Conservation (phyloP, 192 early-diverging fungal genomes). For the Coemansia sp. region DNA sequence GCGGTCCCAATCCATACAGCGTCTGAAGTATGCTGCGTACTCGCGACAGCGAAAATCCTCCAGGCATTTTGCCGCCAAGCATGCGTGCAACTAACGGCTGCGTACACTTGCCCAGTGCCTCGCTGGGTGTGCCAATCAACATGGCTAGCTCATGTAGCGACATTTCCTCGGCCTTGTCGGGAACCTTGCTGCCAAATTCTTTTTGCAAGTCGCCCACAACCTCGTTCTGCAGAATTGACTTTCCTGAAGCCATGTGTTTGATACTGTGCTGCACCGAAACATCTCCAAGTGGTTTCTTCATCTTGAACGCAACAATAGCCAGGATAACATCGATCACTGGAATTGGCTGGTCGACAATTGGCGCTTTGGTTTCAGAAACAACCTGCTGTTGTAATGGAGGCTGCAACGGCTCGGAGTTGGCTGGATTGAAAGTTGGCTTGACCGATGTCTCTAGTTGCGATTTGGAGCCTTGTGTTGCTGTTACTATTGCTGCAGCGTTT, state of each 20-base stretch:
- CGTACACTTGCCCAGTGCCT: slow-evolving; percentile 80
- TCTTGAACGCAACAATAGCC: slow-evolving; percentile 83
- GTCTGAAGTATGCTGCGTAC: slow-evolving; percentile 69
- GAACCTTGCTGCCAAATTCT: slow-evolving; percentile 82
- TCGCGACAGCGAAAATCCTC: slow-evolving; percentile 78
- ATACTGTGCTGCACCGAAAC: slow-evolving; percentile 69
- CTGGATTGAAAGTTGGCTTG: neutral
- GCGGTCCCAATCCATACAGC: slow-evolving; percentile 77
- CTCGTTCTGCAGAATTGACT: slow-evolving; percentile 95
- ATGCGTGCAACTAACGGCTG: slow-evolving; percentile 72
- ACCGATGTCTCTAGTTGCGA: neutral
- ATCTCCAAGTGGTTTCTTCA: slow-evolving; percentile 78
- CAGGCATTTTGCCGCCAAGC: slow-evolving; percentile 89
- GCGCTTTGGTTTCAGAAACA: neutral
- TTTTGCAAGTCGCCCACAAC: slow-evolving; percentile 92
- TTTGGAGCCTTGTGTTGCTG: neutral
- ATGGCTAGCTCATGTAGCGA: slow-evolving; percentile 73
- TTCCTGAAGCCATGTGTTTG: slow-evolving; percentile 86
- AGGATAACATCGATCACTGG: slow-evolving; percentile 74
- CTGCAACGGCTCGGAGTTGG: neutral
- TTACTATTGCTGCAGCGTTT: neutral
- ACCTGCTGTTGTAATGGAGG: neutral
- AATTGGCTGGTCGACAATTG: slow-evolving; percentile 67
- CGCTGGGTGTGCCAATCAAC: slow-evolving; percentile 59
- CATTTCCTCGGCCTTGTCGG: slow-evolving; percentile 90